Base-by-base conservation (phyloP, 2,329 filamentous ascomycete species). In the Chrysoporthe austroafricana region DNA sequence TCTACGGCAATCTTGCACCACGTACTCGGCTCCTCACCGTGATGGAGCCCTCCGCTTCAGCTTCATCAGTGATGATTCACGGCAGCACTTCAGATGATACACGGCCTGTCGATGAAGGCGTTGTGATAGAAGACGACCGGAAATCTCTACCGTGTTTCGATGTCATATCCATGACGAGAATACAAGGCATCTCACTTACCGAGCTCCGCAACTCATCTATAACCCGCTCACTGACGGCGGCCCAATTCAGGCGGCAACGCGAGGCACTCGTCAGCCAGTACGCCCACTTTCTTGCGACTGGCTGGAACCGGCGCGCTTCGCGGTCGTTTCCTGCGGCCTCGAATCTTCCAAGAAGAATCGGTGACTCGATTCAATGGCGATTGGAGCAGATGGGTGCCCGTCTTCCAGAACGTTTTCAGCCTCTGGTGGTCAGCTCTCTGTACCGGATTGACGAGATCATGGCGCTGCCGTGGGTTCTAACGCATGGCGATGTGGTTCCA, bases 401-500 rank as follows among this genome's bases (percentile, higher is more conserved):
- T 0, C 73, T 86, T 0, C 82, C 81, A 0, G 26, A 43, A 13
- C 76, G 79, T 0, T 78, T 81, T 67, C 71, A 73, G 16, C 56
- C 70, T 11, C 69, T 73, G 50, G 76, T 75, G 52, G 62, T 54
- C 4, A 72, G 71, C 2, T 62, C 78, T 0, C 71, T 79, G 7
- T 66, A 64, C 8, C 71, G 75, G 18, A 64, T 83, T 16, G 71
- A 71, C 2, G 68, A 72, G 2, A 79, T 86, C 34, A 77, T 82
- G 67, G 66, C 66, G 7, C 76, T 87, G 4, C 86, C 86, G 0
- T 84, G 87, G 77, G 82, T 84, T 4, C 74, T 90, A 13, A 89
- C 83, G 6, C 88, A 90, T 64, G 88, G 88, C 0, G 88, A 91
- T 71, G 76, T 90, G 5, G 77, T 88, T 0, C 79, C 86, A 0